Evolutionary conservation across 177 flowering plant genomes (phyloP).

Genomic region (Vitis hybrid): DNA sequence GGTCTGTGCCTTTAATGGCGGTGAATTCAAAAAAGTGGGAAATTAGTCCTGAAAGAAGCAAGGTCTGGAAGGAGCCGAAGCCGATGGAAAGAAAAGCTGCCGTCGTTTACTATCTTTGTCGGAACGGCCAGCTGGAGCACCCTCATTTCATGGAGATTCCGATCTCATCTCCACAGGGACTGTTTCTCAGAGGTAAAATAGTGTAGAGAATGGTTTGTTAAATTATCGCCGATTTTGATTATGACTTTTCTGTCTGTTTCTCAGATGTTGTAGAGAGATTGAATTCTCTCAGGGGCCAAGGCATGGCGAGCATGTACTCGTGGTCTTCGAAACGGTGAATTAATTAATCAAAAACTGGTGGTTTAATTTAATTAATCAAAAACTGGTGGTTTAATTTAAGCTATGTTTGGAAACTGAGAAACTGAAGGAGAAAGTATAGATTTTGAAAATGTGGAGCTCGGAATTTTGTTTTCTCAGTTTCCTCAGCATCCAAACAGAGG

Average conservation of each 20-base stretch:
- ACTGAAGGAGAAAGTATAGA: too few relatives aligned
- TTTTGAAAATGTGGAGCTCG: background rate
- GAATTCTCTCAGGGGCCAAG: conserved; percentile 38
- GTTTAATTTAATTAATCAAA: too few relatives aligned
- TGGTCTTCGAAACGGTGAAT: conserved; percentile 46
- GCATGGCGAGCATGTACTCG: conserved; percentile 39
- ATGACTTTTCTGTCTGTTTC: conserved; percentile 5
- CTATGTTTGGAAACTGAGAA: too few relatives aligned
- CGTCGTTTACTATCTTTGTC: conserved; percentile 73
- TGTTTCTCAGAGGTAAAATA: conserved; percentile 61
- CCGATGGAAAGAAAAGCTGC: conserved; percentile 41
- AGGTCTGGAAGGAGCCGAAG: conserved; percentile 28
- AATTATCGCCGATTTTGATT: background rate
- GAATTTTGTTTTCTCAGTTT: conserved; percentile 2
- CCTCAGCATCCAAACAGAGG: background rate
- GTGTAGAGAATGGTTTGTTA: background rate
- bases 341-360: too few relatives aligned
- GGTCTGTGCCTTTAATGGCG: conserved; percentile 21
- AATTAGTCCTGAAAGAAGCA: conserved; percentile 37
- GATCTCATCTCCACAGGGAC: conserved; percentile 60
- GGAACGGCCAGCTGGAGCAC: conserved; percentile 80
- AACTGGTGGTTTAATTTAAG: too few relatives aligned
- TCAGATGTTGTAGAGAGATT: conserved; percentile 70
- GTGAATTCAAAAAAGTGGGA: conserved; percentile 21
- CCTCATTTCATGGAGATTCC: conserved; percentile 89